Evolutionary conservation across 306 rosid species (phyloP).

Genomic region (Medicago ruthenica): DNA sequence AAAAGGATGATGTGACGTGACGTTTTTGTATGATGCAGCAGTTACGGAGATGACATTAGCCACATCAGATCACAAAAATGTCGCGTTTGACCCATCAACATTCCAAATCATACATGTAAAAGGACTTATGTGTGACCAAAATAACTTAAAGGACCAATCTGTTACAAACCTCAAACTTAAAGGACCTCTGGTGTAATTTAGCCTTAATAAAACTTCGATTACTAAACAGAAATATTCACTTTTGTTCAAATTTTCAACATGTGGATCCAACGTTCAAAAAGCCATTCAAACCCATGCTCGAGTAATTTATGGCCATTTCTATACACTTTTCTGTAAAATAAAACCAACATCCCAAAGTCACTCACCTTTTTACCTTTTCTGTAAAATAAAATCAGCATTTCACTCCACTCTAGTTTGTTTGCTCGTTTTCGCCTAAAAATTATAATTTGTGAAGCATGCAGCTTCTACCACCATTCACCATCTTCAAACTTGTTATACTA

Average conservation of each 20-base stretch:
- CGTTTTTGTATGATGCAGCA: too few relatives aligned
- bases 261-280: conserved; percentile 52
- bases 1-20: too few relatives aligned
- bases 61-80: too few relatives aligned
- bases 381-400: not conserved
- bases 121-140: too few relatives aligned
- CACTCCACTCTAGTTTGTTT: not conserved
- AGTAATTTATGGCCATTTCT: not conserved
- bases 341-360: conserved; percentile 28
- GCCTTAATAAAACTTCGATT: not conserved
- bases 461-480: conserved; percentile 36
- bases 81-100: too few relatives aligned
- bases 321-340: not conserved
- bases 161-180: too few relatives aligned
- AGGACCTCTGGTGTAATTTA: too few relatives aligned
- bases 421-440: not conserved
- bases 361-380: conserved; percentile 6
- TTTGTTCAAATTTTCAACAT: conserved; percentile 40
- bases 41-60: too few relatives aligned
- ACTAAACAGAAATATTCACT: not conserved
- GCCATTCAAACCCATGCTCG: conserved; percentile 29
- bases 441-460: not conserved
- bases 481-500: conserved; percentile 38
- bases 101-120: too few relatives aligned
- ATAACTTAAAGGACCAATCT: too few relatives aligned